Conservation (phyloP, 2,329 filamentous ascomycete genomes). For the Neonectria coccinea region DNA sequence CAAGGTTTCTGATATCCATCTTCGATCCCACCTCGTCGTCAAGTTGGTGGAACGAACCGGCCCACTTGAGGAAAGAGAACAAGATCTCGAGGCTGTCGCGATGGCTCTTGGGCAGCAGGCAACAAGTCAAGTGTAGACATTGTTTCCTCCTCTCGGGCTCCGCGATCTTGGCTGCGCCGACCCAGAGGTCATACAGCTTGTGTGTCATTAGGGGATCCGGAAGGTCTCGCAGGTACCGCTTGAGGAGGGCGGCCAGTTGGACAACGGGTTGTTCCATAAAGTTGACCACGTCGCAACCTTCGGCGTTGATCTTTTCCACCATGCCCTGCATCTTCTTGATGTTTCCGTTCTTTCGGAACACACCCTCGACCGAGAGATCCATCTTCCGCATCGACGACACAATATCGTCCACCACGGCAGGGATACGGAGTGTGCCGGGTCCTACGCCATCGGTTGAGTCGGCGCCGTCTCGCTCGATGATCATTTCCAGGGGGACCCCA, state of each 20-base stretch:
- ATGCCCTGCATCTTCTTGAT: slow-evolving; percentile 93
- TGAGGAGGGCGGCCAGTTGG: slow-evolving; percentile 91
- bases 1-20: slow-evolving; percentile 98
- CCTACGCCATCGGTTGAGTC: slow-evolving; percentile 98
- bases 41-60: slow-evolving; percentile 94
- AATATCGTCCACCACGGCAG: slow-evolving; percentile 93
- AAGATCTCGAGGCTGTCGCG: slow-evolving; percentile 94
- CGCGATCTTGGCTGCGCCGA: slow-evolving; percentile 87
- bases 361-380: slow-evolving; percentile 98
- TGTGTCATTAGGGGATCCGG: slow-evolving; percentile 95
- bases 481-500: slow-evolving; percentile 85
- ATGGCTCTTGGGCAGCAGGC: slow-evolving; percentile 90
- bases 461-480: slow-evolving; percentile 93
- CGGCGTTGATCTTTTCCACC: slow-evolving; percentile 85
- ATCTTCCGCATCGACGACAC: slow-evolving; percentile 97
- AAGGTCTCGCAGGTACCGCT: slow-evolving; percentile 93
- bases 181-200: slow-evolving; percentile 92
- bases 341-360: slow-evolving; percentile 99
- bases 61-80: slow-evolving; percentile 97
- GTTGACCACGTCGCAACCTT: slow-evolving; percentile 86
- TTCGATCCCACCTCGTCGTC: slow-evolving; percentile 98
- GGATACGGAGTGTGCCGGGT: slow-evolving; percentile 88
- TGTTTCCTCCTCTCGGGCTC: slow-evolving; percentile 86
- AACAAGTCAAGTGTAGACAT: slow-evolving; percentile 90
- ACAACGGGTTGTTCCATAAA: slow-evolving; percentile 91